phyloP scores from a whole-genome alignment of 306 rosid genomes.

The Fagus crenata region DNA sequence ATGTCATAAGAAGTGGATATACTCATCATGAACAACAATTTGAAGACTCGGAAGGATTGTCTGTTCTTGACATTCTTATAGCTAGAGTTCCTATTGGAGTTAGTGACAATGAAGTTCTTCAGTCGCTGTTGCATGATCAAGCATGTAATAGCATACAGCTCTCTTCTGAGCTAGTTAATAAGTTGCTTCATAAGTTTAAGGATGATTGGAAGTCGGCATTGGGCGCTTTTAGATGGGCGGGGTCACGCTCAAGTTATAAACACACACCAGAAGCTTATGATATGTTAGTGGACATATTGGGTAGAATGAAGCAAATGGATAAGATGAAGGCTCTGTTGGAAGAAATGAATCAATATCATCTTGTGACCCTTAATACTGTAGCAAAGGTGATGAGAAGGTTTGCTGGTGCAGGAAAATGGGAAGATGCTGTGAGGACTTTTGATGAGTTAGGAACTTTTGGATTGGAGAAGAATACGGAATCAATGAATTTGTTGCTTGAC shows the following conservation, averaged over 20 bases:
- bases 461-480: constrained; percentile 66
- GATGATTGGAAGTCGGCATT: constrained; percentile 89
- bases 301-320: constrained; percentile 70
- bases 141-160: constrained; percentile 41
- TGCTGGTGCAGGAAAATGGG: constrained; percentile 79
- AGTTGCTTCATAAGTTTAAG: constrained; percentile 59
- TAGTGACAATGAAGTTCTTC: constrained; percentile 54
- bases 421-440: constrained; percentile 64
- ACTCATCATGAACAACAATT: constrained; percentile 27
- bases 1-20: constrained; percentile 21
- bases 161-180: constrained; percentile 44
- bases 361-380: constrained; percentile 49
- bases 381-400: constrained; percentile 81
- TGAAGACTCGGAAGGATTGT: constrained; percentile 28
- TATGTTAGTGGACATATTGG: constrained; percentile 67
- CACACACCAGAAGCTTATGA: constrained; percentile 58
- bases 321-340: constrained; percentile 49
- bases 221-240: constrained; percentile 80
- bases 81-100: constrained; percentile 48
- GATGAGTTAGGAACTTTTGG: constrained; percentile 65
- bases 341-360: constrained; percentile 47
- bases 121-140: constrained; percentile 47
- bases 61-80: constrained; percentile 51
- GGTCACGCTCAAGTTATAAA: constrained; percentile 41
- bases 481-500: constrained; percentile 87